phyloP scores from a whole-genome alignment of 805 yeast genomes.

The Metschnikowia santaceciliae region DNA sequence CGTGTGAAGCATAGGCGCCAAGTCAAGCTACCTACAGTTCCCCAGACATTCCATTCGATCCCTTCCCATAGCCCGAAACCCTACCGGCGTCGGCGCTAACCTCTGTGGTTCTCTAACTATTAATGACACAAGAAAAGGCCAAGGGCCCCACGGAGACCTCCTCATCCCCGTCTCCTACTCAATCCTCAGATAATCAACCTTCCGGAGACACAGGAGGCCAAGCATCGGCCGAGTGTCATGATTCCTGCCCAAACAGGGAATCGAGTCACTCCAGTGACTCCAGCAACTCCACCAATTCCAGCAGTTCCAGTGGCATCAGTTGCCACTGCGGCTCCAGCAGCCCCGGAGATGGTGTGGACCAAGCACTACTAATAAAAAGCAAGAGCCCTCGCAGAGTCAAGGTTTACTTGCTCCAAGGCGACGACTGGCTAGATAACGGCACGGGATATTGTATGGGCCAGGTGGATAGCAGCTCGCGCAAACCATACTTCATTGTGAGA shows the following conservation, averaged over 20 bases:
- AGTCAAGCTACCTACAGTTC: background rate
- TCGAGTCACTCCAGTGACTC: too few species aligned
- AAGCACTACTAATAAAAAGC: constrained; percentile 9
- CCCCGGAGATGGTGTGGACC: background rate
- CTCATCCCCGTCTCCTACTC: background rate
- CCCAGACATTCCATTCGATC: background rate
- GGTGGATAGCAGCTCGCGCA: constrained; percentile 25
- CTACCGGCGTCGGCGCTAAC: background rate
- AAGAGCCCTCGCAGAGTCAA: constrained; percentile 72
- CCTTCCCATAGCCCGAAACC: background rate
- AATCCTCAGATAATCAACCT: background rate
- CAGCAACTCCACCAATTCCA: too few species aligned
- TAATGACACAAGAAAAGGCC: background rate
- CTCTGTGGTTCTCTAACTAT: background rate
- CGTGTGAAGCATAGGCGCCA: background rate
- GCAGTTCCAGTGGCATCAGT: too few species aligned
- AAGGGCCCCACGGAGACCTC: background rate
- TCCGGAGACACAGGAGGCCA: background rate
- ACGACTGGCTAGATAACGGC: constrained; percentile 88
- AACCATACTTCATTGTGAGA: constrained; percentile 65
- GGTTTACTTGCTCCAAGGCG: constrained; percentile 78
- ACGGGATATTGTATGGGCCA: constrained; percentile 88
- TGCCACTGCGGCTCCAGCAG: background rate
- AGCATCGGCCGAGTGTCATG: background rate
- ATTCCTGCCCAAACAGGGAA: too few species aligned